Evolutionary conservation across 2,329 filamentous ascomycete species (phyloP).

Genomic region (Fusarium sp.): DNA sequence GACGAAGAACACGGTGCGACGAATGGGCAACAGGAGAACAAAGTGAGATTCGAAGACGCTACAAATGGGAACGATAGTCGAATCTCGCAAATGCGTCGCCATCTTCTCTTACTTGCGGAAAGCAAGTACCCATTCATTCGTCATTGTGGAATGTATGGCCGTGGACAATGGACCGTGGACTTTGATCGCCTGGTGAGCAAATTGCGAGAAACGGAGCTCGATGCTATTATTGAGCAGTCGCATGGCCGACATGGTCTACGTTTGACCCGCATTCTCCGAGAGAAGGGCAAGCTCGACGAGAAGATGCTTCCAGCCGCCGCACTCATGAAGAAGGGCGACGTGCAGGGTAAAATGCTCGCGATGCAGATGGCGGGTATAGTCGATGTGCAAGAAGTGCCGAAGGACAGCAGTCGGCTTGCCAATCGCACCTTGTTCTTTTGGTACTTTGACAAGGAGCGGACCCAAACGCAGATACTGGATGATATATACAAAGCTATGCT

Average conservation of each 20-base stretch:
- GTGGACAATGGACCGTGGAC: constrained; percentile 85
- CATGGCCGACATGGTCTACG: constrained; percentile 83
- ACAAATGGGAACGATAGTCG: constrained; percentile 57
- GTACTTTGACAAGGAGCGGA: constrained; percentile 85
- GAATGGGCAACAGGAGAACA: constrained; percentile 55
- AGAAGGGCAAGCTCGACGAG: constrained; percentile 94
- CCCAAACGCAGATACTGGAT: constrained; percentile 77
- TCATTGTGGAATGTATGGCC: constrained; percentile 71
- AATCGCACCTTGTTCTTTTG: constrained; percentile 90
- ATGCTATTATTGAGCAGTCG: constrained; percentile 81
- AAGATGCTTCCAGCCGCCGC: constrained; percentile 84
- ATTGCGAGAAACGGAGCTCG: constrained; percentile 81
- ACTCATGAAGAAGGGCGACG: constrained; percentile 85
- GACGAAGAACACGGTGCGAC: constrained; percentile 48
- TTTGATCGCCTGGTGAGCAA: constrained; percentile 78
- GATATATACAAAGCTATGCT: constrained; percentile 92
- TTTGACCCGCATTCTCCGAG: constrained; percentile 84
- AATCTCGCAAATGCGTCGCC: constrained; percentile 73
- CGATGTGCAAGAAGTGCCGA: constrained; percentile 93
- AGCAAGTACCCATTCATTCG: constrained; percentile 76
- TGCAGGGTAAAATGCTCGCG: constrained; percentile 84
- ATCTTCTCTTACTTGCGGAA: constrained; percentile 78
- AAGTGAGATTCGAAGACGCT: constrained; percentile 66
- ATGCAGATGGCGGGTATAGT: constrained; percentile 90
- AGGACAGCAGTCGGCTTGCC: constrained; percentile 83